Conservation (phyloP, 1,139 yeast genomes). For the Hansenula sp. region DNA sequence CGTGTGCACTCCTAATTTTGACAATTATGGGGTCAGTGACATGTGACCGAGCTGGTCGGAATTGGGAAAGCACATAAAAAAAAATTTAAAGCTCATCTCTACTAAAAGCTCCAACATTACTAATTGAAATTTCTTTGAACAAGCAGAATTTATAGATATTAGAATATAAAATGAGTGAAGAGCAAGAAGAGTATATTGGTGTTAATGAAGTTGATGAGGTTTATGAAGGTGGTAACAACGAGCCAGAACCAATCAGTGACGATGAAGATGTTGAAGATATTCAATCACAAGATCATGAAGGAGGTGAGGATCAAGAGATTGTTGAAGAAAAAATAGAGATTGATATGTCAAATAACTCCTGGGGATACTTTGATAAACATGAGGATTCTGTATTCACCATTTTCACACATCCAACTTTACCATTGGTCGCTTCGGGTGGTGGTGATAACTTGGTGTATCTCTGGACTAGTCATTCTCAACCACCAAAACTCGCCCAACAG, state of each 20-base stretch:
- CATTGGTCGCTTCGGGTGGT: constrained; percentile 85
- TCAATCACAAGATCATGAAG: constrained; percentile 29
- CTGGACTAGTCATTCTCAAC: constrained; percentile 88
- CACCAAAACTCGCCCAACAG: constrained; percentile 75
- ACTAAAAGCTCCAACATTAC: background rate
- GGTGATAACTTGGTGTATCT: constrained; percentile 84
- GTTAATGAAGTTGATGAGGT: constrained; percentile 25
- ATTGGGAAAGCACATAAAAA: background rate
- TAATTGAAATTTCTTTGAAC: background rate
- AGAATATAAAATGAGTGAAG: constrained; percentile 8
- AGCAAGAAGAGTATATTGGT: constrained; percentile 14
- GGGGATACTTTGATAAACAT: constrained; percentile 85
- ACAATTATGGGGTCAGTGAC: too few species aligned
- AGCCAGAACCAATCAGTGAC: constrained; percentile 27
- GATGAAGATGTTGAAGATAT: constrained; percentile 37
- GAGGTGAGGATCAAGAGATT: constrained; percentile 27
- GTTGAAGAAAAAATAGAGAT: constrained; percentile 44
- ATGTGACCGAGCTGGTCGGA: background rate
- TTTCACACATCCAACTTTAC: constrained; percentile 75
- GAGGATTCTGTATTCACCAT: constrained; percentile 79
- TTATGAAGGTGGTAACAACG: constrained; percentile 15
- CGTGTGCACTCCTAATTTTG: too few species aligned
- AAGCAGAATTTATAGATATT: background rate
- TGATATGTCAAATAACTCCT: constrained; percentile 85
- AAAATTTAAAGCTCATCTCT: constrained; percentile 2